A percentile compares a stretch with the other conserved stretches of the same genome.
Evolutionary conservation across 73 alveolate genomes (phyloP).

Genomic region (Vitrella brassicaformis): DNA sequence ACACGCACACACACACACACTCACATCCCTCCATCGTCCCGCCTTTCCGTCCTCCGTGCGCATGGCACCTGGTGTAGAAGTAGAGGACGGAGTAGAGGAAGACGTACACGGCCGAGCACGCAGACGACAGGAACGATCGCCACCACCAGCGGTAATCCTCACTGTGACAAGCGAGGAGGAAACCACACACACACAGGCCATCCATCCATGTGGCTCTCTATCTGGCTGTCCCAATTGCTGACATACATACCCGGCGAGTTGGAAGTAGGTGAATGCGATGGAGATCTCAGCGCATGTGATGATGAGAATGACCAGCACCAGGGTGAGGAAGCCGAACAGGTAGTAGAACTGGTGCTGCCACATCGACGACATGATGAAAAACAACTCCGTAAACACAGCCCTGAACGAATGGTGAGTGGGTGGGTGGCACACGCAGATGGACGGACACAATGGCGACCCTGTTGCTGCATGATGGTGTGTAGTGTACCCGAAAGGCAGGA

Average conservation of each 20-base stretch:
- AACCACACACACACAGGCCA: not conserved
- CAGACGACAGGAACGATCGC: conserved; percentile 53
- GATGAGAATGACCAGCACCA: conserved; percentile 32
- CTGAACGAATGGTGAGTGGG: too few relatives aligned
- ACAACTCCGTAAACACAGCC: conserved; percentile 23
- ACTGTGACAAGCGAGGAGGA: not conserved
- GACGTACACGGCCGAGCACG: conserved; percentile 55
- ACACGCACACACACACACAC: not conserved
- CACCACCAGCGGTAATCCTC: conserved; percentile 73
- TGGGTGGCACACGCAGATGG: too few relatives aligned
- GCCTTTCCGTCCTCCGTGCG: too few relatives aligned
- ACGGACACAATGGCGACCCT: too few relatives aligned
- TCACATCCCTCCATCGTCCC: too few relatives aligned
- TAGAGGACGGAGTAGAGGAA: conserved; percentile 41
- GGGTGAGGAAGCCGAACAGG: conserved; percentile 27
- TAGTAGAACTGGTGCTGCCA: conserved; percentile 40
- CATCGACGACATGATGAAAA: conserved; percentile 24
- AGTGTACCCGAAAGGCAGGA: not conserved
- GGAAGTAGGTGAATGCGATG: conserved; percentile 42
- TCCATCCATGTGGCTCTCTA: not conserved
- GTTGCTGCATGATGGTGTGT: too few relatives aligned
- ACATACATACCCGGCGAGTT: conserved; percentile 19
- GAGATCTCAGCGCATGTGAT: conserved; percentile 47
- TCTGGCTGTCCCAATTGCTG: not conserved
- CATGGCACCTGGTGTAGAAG: conserved; percentile 3